A percentile compares a stretch with the other conserved stretches of the same genome.
Evolutionary conservation across 257 asterid species (phyloP).

Genomic region (Galeopsis tetrahit): DNA sequence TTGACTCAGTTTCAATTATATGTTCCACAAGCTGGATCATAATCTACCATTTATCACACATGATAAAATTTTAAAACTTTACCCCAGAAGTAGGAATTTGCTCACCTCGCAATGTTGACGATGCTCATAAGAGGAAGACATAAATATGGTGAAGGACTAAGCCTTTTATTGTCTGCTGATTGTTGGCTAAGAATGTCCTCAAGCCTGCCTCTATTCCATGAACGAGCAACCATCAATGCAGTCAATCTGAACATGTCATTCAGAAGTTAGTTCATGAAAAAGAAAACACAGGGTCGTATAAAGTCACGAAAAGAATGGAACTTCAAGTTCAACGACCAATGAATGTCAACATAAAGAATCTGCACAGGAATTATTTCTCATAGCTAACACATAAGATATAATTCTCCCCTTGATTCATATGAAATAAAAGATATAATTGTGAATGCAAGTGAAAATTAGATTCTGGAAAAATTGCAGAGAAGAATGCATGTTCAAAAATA

Average conservation of each 20-base stretch:
- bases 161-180: constrained; percentile 46
- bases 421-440: neutral
- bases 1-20: neutral
- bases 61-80: neutral
- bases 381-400: neutral
- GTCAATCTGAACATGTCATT: constrained; percentile 54
- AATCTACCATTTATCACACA: neutral
- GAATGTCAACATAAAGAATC: neutral
- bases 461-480: neutral
- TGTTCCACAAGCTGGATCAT: neutral
- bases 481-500: neutral
- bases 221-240: constrained; percentile 85
- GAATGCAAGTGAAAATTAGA: neutral
- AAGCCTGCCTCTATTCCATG: constrained; percentile 84
- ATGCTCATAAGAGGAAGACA: constrained; percentile 95
- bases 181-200: constrained; percentile 62
- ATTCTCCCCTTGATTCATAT: neutral
- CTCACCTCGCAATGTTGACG: constrained; percentile 79
- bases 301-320: neutral
- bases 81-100: constrained; percentile 7
- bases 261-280: constrained; percentile 11
- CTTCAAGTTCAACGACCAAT: constrained; percentile 10
- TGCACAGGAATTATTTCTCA: neutral
- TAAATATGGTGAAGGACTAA: constrained; percentile 64
- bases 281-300: neutral